phyloP scores from a whole-genome alignment of 1,139 yeast genomes.

The Yamadazyma atmosphaerica region DNA sequence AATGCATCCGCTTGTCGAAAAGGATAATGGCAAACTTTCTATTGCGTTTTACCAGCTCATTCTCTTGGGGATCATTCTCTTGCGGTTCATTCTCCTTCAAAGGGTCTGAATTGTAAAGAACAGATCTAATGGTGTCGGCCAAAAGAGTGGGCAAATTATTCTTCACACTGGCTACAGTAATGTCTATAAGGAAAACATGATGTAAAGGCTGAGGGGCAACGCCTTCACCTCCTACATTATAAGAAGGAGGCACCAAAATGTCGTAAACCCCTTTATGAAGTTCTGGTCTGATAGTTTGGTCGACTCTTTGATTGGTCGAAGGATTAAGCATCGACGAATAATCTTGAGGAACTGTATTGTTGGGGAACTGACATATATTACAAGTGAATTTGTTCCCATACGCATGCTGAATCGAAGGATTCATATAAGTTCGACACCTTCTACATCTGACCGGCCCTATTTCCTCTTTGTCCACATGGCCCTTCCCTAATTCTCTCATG shows the following conservation, averaged over 20 bases:
- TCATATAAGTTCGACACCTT: slow-evolving; percentile 87
- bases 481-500: slow-evolving; percentile 41
- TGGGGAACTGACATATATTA: slow-evolving; percentile 79
- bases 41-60: too few relatives aligned
- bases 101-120: slow-evolving; percentile 41
- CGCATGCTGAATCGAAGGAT: slow-evolving; percentile 78
- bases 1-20: slow-evolving; percentile 72
- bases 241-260: slow-evolving; percentile 71
- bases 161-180: slow-evolving; percentile 61
- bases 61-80: too few relatives aligned
- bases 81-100: too few relatives aligned
- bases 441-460: slow-evolving; percentile 84
- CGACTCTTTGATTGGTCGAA: slow-evolving; percentile 55
- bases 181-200: slow-evolving; percentile 78
- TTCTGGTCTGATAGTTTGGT: slow-evolving; percentile 70
- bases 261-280: slow-evolving; percentile 84
- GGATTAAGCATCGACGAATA: slow-evolving; percentile 64
- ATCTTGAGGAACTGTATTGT: slow-evolving; percentile 68
- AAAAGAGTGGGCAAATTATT: slow-evolving; percentile 65
- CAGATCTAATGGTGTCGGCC: slow-evolving; percentile 70
- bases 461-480: slow-evolving; percentile 25
- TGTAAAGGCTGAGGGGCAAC: slow-evolving; percentile 46
- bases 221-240: slow-evolving; percentile 50
- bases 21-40: slow-evolving; percentile 69
- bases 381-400: slow-evolving; percentile 70